Conservation (phyloP, 148 eudicot genomes). For the Rhododendron vialii region DNA sequence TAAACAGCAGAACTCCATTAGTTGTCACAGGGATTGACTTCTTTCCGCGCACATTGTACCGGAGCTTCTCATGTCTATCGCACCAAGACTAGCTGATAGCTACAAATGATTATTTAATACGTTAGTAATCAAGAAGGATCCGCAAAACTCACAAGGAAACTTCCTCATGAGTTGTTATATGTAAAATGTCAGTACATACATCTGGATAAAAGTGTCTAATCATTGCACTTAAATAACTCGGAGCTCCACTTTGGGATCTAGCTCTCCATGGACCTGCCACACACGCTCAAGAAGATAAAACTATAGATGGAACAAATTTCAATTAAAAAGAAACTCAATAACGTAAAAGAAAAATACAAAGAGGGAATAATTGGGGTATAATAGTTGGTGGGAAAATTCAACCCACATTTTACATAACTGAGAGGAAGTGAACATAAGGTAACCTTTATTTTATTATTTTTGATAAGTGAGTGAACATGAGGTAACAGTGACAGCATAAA, state of each 20-base stretch:
- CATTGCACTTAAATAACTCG: conserved; percentile 44
- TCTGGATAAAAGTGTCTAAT: conserved; percentile 61
- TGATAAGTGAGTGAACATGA: no score
- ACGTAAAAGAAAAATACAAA: no score
- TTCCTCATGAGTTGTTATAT: neutral
- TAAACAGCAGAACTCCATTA: conserved; percentile 46
- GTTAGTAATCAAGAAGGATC: conserved; percentile 4
- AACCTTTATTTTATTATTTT: no score
- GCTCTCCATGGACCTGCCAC: conserved; percentile 73
- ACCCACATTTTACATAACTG: neutral
- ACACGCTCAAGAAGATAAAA: neutral
- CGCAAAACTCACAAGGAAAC: neutral
- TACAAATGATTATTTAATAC: conserved; percentile 23
- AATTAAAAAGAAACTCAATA: neutral
- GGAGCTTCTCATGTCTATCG: conserved; percentile 51
- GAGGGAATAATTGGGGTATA: neutral
- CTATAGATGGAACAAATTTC: neutral
- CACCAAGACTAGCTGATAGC: conserved; percentile 59
- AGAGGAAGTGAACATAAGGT: neutral
- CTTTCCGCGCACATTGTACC: conserved; percentile 60
- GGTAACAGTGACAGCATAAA: neutral
- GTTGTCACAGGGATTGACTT: conserved; percentile 65
- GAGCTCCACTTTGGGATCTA: conserved; percentile 75
- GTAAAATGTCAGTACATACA: conserved; percentile 33
- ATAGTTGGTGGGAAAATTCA: neutral